Percentiles rank a stretch among this genome's conserved stretches.
phyloP scores from a whole-genome alignment of 2,329 filamentous ascomycete species.

The Pezicula carpinea region DNA sequence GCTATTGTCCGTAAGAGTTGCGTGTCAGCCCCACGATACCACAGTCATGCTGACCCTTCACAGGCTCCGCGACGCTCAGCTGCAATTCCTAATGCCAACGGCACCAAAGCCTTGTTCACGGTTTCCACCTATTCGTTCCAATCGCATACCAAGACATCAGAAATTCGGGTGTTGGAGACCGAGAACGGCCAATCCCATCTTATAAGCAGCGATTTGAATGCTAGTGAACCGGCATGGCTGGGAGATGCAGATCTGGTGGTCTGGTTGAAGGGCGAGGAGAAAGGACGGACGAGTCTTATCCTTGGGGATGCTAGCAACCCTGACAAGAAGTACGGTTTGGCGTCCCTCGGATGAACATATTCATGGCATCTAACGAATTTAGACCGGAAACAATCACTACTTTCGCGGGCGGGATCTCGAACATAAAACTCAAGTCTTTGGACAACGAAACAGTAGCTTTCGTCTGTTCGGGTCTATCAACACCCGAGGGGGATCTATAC shows the following conservation, averaged over 20 bases:
- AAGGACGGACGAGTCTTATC: constrained; percentile 31
- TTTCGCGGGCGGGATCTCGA: constrained; percentile 51
- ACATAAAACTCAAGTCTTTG: constrained; percentile 52
- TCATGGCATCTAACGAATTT: constrained; percentile 7
- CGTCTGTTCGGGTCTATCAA: constrained; percentile 59
- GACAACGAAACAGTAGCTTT: constrained; percentile 47
- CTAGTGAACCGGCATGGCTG: constrained; percentile 74
- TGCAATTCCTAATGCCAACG: constrained; percentile 64
- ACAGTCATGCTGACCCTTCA: neutral
- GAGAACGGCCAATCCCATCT: constrained; percentile 58
- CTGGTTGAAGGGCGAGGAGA: constrained; percentile 47
- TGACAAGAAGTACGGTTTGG: constrained; percentile 16
- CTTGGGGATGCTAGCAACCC: constrained; percentile 21
- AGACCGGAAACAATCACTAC: constrained; percentile 41
- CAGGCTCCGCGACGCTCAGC: constrained; percentile 64
- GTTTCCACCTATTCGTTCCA: constrained; percentile 78
- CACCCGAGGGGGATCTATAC: constrained; percentile 64
- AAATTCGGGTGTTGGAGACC: constrained; percentile 69
- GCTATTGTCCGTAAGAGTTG: constrained; percentile 50
- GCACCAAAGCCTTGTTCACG: constrained; percentile 61
- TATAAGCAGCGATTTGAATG: constrained; percentile 59
- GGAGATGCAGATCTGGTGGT: constrained; percentile 24
- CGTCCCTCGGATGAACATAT: neutral
- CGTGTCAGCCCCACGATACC: neutral
- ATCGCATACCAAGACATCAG: constrained; percentile 61